Percentiles rank a stretch among this genome's conserved stretches.
Evolutionary conservation across 257 asterid species (phyloP).

Genomic region (Leonotis leonurus): DNA sequence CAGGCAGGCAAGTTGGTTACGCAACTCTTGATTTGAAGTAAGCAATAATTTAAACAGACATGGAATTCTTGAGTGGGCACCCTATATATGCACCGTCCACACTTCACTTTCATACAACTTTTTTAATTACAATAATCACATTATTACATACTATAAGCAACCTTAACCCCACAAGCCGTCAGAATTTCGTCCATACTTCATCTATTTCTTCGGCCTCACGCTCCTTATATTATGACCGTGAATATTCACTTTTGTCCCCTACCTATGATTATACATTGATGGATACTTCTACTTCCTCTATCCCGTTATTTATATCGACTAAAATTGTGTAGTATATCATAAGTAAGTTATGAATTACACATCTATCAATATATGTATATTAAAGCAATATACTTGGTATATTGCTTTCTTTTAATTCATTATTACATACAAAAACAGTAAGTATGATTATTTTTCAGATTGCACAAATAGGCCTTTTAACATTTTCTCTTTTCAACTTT

Average conservation of each 20-base stretch:
- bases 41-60: neutral
- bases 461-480: neutral
- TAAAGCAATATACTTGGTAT: too few species aligned
- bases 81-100: neutral
- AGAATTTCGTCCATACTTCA: neutral
- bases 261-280: too few species aligned
- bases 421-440: too few species aligned
- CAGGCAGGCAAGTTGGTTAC: neutral
- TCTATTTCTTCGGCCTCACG: neutral
- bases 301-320: too few species aligned
- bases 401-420: too few species aligned
- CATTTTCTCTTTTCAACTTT: neutral
- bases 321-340: too few species aligned
- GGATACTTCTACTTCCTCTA: too few species aligned
- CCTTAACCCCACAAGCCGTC: neutral
- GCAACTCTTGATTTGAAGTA: neutral
- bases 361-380: too few species aligned
- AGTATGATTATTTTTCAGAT: too few species aligned
- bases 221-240: too few species aligned
- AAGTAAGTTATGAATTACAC: too few species aligned
- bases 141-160: neutral
- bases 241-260: neutral
- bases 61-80: neutral
- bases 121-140: neutral
- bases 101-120: neutral